Conservation (phyloP, 371 early-diverging fungal genomes). For the Circinella umbellata region DNA sequence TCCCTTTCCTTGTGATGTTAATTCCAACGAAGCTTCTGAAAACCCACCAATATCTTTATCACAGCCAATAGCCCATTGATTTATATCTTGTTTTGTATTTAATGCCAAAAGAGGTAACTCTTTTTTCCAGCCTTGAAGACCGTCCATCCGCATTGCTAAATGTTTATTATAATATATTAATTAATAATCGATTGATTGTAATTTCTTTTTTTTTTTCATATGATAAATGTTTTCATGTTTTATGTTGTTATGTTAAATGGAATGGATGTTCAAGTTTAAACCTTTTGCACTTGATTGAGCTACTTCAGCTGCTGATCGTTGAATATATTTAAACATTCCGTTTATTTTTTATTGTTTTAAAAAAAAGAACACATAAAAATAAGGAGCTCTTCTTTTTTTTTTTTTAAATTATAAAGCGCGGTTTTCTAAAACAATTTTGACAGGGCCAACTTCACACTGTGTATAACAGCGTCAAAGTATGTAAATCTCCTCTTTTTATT, state of each 20-base stretch:
- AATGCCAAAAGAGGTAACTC: conserved; percentile 72
- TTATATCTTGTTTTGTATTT: conserved; percentile 59
- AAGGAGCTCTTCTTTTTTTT: too few relatives aligned
- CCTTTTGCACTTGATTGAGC: conserved; percentile 61
- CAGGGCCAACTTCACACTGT: too few relatives aligned
- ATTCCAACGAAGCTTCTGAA: conserved; percentile 63
- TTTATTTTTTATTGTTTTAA: too few relatives aligned
- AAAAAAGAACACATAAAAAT: too few relatives aligned
- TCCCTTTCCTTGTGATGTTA: conserved; percentile 62
- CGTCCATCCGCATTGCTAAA: conserved; percentile 47
- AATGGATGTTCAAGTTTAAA: conserved; percentile 15
- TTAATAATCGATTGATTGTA: too few relatives aligned
- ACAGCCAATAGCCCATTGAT: conserved; percentile 83
- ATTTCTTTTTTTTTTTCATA: background rate
- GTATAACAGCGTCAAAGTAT: too few relatives aligned
- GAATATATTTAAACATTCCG: conserved; percentile 54
- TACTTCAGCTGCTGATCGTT: conserved; percentile 53
- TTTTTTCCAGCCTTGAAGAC: conserved; percentile 62
- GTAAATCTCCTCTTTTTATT: too few relatives aligned
- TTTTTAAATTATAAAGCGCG: too few relatives aligned
- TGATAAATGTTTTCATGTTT: too few relatives aligned
- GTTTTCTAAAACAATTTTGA: too few relatives aligned
- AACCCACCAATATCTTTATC: conserved; percentile 93
- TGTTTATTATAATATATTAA: background rate
- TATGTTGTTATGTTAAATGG: background rate